phyloP scores from a whole-genome alignment of 192 early-diverging fungal species.

The Gorgonomyces haynaldii region DNA sequence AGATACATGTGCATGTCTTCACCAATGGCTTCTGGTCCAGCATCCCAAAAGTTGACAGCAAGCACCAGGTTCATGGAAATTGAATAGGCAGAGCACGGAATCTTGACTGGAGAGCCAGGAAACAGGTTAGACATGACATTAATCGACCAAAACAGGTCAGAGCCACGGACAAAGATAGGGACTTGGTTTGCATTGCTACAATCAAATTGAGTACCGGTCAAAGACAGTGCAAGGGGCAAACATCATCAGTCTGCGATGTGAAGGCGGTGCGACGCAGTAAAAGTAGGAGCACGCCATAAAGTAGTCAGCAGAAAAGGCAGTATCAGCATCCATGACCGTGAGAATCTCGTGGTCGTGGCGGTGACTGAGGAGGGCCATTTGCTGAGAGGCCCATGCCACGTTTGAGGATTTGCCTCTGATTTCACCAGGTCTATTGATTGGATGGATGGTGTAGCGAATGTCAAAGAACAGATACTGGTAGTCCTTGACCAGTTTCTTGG shows the following conservation, averaged over 20 bases:
- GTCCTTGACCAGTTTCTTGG: constrained; percentile 34
- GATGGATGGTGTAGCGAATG: constrained; percentile 61
- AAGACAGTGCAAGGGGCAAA: constrained; percentile 44
- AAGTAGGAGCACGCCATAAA: constrained; percentile 40
- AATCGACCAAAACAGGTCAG: constrained; percentile 65
- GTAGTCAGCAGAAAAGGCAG: constrained; percentile 62
- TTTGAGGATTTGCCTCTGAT: constrained; percentile 63
- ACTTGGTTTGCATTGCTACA: constrained; percentile 53
- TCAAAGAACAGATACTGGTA: constrained; percentile 53
- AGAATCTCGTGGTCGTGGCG: constrained; percentile 49
- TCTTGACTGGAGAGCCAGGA: constrained; percentile 43
- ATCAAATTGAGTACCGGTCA: constrained; percentile 26
- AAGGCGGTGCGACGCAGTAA: constrained; percentile 28
- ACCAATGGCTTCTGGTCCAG: constrained; percentile 62
- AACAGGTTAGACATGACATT: constrained; percentile 65
- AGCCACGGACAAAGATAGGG: constrained; percentile 57
- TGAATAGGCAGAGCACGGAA: constrained; percentile 69
- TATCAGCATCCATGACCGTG: constrained; percentile 65
- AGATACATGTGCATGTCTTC: constrained; percentile 80
- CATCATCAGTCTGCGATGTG: constrained; percentile 40
- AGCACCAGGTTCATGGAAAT: constrained; percentile 61
- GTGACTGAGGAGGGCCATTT: constrained; percentile 31
- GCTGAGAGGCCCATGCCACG: constrained; percentile 50
- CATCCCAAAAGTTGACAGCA: constrained; percentile 65
- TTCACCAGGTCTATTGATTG: constrained; percentile 51